Base-by-base conservation (phyloP, 2,329 filamentous ascomycete species). In the Huntiella abstrusa region DNA sequence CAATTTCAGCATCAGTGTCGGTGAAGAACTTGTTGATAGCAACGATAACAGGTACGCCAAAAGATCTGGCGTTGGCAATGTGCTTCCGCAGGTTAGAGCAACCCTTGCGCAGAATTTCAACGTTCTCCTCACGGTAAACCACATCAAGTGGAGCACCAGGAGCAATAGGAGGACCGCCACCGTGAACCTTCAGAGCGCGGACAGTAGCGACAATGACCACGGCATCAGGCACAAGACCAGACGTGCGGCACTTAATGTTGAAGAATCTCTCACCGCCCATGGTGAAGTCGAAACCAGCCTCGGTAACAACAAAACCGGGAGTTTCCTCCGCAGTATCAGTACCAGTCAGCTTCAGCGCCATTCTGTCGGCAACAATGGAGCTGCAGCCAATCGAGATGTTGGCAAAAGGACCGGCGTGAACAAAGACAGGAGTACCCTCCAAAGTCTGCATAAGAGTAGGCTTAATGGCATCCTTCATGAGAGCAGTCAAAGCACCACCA, bases 251-350 rank as follows among this genome's bases (percentile, higher is more conserved):
- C 72, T 98, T 98, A 71, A 98, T 96, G 69, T 98, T 96, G 77
- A 98, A 96, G 73, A 98, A 98, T 45, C 91, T 82, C 71, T 98
- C 91, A 52, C 91, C 91, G 53, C 91, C 91, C 91, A 98, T 98
- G 56, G 91, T 96, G 66, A 98, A 98, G 64, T 98, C 91, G 62
- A 98, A 98, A 7, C 91, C 91, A 45, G 91, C 88, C 63, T 98
- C 91, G 1, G 91, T 98, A 34, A 98, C 79, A 16, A 95, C 88
- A 56, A 91, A 96, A 7, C 91, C 91, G 28, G 83, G 75, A 54
- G 78, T 68, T 43, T 76, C 69, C 57, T 87, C 75, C 55, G 92
- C 75, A 66, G 96, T 91, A 53, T 93, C 88, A 1, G 88, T 95
- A 57, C 91, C 91, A 4, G 86, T 83, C 52, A 98, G 79, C 71